These are phyloP conservation scores for Colletotrichum tabaci DNA, from an alignment of 2,329 filamentous ascomycete species.

Conservation along the genomic window DNA sequence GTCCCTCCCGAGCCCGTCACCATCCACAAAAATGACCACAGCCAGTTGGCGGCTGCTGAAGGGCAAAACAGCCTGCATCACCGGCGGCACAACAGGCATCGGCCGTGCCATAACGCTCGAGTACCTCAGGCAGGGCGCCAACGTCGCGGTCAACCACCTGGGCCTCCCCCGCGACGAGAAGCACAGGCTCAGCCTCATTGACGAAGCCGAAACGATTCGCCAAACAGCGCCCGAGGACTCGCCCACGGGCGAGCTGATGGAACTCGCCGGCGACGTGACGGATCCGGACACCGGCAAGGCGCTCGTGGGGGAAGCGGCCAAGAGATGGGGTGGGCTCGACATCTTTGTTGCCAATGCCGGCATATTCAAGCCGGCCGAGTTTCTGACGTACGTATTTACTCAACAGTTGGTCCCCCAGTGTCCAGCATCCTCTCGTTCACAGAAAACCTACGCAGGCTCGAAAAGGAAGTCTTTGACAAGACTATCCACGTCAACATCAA, in stretches of 20 bases:
- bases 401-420: no score
- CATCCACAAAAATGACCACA: conserved; percentile 6
- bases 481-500: conserved; percentile 79
- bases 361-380: conserved; percentile 34
- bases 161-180: conserved; percentile 54
- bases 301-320: conserved; percentile 54
- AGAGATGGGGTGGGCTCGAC: conserved; percentile 62
- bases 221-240: conserved; percentile 46
- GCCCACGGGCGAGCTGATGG: conserved; percentile 64
- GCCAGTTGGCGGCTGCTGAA: conserved; percentile 56
- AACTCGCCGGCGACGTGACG: conserved; percentile 75
- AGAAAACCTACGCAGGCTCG: conserved; percentile 57
- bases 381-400: conserved; percentile 23
- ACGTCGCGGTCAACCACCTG: conserved; percentile 75
- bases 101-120: conserved; percentile 78
- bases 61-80: conserved; percentile 76
- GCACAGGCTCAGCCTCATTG: conserved; percentile 51
- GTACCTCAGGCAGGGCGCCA: conserved; percentile 75
- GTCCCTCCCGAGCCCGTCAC: no score
- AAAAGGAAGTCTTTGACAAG: conserved; percentile 71
- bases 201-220: conserved; percentile 53
- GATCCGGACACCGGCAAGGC: conserved; percentile 72
- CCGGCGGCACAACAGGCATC: conserved; percentile 77
- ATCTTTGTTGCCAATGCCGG: conserved; percentile 51
- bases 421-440: not conserved